A percentile compares a stretch with the other conserved stretches of the same genome.
phyloP scores from a whole-genome alignment of 352 stramenopile species.

The Pythium catenulatum region DNA sequence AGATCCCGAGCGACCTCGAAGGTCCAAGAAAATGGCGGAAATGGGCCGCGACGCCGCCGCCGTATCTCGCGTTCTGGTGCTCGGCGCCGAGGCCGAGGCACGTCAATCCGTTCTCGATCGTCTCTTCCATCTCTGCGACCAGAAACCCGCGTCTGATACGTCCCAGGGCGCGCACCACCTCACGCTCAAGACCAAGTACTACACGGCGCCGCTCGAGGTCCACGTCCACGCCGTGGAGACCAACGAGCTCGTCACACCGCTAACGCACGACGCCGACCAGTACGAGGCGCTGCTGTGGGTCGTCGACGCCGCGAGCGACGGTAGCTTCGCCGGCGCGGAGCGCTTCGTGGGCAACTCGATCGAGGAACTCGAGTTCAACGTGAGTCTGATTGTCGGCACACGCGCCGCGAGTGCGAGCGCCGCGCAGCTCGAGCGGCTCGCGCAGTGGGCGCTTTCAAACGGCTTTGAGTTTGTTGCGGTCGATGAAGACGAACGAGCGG shows the following conservation, averaged over 20 bases:
- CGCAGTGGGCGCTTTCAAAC: slow-evolving; percentile 75
- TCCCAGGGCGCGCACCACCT: slow-evolving; percentile 54
- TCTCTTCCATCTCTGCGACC: slow-evolving; percentile 65
- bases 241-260: slow-evolving; percentile 61
- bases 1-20: background rate
- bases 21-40: background rate
- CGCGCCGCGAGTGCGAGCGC: slow-evolving; percentile 40
- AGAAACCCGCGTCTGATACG: slow-evolving; percentile 11
- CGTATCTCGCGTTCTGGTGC: slow-evolving; percentile 66
- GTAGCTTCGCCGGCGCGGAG: slow-evolving; percentile 72
- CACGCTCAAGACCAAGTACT: slow-evolving; percentile 80
- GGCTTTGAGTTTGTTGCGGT: slow-evolving; percentile 78
- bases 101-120: slow-evolving; percentile 50
- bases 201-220: slow-evolving; percentile 75
- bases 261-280: slow-evolving; percentile 68
- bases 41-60: slow-evolving; percentile 2
- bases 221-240: slow-evolving; percentile 71
- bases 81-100: slow-evolving; percentile 64
- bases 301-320: slow-evolving; percentile 63
- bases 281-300: slow-evolving; percentile 86
- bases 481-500: slow-evolving; percentile 25
- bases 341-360: slow-evolving; percentile 72
- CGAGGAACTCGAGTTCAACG: slow-evolving; percentile 73
- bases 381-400: slow-evolving; percentile 72
- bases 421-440: slow-evolving; percentile 23